Percentiles rank a stretch among this genome's conserved stretches.
phyloP scores from a whole-genome alignment of 179 eudicot species.

The Corrigiola litoralis region DNA sequence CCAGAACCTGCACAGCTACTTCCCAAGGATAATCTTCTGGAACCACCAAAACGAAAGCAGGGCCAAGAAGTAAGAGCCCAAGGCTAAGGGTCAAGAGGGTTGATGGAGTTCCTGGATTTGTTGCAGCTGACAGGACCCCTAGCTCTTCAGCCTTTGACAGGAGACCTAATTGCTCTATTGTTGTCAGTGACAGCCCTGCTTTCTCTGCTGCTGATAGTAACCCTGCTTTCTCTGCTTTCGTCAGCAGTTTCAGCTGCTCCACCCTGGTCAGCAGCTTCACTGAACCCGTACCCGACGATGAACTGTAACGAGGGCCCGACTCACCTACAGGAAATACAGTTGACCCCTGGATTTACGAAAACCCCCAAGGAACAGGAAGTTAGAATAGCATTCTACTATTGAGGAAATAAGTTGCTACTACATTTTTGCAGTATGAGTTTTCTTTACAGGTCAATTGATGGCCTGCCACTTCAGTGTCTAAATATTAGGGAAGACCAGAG shows the following conservation, averaged over 20 bases:
- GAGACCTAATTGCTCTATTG: constrained; percentile 72
- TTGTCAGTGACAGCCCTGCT: constrained; percentile 49
- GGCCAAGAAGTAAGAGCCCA: constrained; percentile 52
- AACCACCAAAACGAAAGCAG: constrained; percentile 56
- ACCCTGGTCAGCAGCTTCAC: constrained; percentile 82
- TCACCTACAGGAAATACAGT: constrained; percentile 36
- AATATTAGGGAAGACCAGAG: too few species aligned
- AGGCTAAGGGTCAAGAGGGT: constrained; percentile 58
- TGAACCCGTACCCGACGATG: constrained; percentile 18
- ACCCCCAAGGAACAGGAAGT: neutral
- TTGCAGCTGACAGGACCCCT: constrained; percentile 78
- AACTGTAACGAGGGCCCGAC: constrained; percentile 25
- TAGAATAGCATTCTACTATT: neutral
- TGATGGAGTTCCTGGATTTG: constrained; percentile 69
- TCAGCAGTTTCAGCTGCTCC: constrained; percentile 75
- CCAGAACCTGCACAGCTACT: constrained; percentile 57
- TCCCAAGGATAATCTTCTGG: constrained; percentile 85
- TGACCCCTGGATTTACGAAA: constrained; percentile 2
- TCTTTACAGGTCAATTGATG: neutral
- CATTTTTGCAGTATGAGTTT: too few species aligned
- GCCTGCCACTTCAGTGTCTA: neutral
- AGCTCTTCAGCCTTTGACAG: constrained; percentile 81
- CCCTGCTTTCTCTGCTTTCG: constrained; percentile 95
- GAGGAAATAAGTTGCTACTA: neutral
- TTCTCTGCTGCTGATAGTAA: constrained; percentile 82